phyloP scores from a whole-genome alignment of 345 rosid species.

The Corymbia maculata region DNA sequence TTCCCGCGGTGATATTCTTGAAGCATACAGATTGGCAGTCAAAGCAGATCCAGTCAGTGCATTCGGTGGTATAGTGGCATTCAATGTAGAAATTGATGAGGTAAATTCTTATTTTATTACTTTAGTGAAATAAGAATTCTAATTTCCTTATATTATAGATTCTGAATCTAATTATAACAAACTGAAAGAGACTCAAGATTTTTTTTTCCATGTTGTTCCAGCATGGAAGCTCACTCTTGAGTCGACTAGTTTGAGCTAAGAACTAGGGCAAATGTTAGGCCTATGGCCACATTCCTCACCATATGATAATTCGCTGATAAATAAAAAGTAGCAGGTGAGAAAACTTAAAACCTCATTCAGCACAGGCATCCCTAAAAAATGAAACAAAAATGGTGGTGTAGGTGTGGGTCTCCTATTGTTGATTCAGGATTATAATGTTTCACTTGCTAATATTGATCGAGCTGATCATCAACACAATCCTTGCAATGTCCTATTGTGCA shows the following conservation, averaged over 20 bases:
- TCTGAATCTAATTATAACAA: not conserved
- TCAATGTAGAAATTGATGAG: slow-evolving; percentile 87
- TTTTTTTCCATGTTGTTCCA: not conserved
- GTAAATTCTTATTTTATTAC: slow-evolving; percentile 13
- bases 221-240: not conserved
- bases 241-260: not conserved
- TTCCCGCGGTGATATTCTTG: slow-evolving; percentile 67
- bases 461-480: not conserved
- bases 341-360: not conserved
- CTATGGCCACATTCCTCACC: not conserved
- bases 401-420: not conserved
- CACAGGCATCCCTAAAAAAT: not conserved
- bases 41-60: slow-evolving; percentile 96
- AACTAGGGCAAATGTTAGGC: not conserved
- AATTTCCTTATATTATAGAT: not conserved
- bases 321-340: not conserved
- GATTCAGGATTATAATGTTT: not conserved
- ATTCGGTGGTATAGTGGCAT: slow-evolving; percentile 94
- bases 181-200: not conserved
- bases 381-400: not conserved
- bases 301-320: not conserved
- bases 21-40: slow-evolving; percentile 87
- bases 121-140: not conserved
- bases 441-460: not conserved
- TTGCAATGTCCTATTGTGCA: not conserved